Base-by-base conservation (phyloP, 768 basidiomycete genomes). In the Floccularia luteovirens region DNA sequence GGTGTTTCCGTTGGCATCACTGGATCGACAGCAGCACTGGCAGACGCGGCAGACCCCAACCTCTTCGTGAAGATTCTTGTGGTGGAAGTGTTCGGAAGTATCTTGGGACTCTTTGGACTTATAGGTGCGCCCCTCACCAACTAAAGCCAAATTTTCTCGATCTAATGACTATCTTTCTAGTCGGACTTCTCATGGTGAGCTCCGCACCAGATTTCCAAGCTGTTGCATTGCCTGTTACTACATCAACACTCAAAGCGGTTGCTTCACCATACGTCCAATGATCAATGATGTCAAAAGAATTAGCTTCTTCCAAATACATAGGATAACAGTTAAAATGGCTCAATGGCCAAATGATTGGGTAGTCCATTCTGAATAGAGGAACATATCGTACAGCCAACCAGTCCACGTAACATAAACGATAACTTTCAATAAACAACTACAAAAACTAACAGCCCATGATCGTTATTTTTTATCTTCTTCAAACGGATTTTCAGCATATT, bases 21-120 rank as follows among this genome's bases (percentile, higher is more conserved):
- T 4, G 96, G 96, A 0, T 89, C 92, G 2, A 97, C 91, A 13
- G 94, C 93, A 3, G 96, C 96, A 1, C 67, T 98, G 24, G 81
- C 90, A 8, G 96, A 98, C 58, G 96, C 94, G 16, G 88, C 93
- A 8, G 93, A 98, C 58, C 93, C 94, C 2, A 75, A 80, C 25
- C 61, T 98, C 24, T 98, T 99, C 49, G 92, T 98, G 61, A 97
- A 94, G 63, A 89, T 98, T 45, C 77, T 99, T 38, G 82, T 99
- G 41, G 88, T 99, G 0, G 96, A 98, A 55, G 92, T 96, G 30
- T 90, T 93, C 57, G 85, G 82, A 39, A 86, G 85, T 53, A 90
- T 96, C 41, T 63, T 96, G 58, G 93, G 93, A 4, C 64, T 97
- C 34, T 97, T 94, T 55, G 93, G 92, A 14, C 66, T 94, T 47